A percentile compares a stretch with the other conserved stretches of the same genome.
Evolutionary conservation across 192 early-diverging fungal genomes (phyloP).

Genomic region (Funneliformis mosseae): DNA sequence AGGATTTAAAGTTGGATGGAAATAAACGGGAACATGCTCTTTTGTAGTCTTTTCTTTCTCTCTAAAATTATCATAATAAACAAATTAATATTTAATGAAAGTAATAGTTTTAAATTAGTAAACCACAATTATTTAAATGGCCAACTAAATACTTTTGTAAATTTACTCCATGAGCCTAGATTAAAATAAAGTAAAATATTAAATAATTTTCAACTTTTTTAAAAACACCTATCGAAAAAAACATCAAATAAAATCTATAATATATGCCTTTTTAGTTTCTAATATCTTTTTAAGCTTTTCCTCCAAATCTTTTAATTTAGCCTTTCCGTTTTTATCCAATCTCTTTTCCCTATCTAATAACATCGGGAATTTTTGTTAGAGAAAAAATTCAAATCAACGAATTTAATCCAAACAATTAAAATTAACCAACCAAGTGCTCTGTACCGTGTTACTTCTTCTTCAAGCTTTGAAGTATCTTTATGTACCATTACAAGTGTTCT

Average conservation of each 20-base stretch:
- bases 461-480: constrained; percentile 59
- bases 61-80: not conserved
- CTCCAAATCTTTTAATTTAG: constrained; percentile 47
- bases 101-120: not conserved
- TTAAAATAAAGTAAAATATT: too few relatives aligned
- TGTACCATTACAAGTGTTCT: constrained; percentile 54
- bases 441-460: constrained; percentile 51
- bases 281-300: constrained; percentile 58
- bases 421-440: constrained; percentile 48
- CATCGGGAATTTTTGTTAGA: constrained; percentile 12
- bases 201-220: not conserved
- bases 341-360: constrained; percentile 42
- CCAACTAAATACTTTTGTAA: not conserved
- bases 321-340: constrained; percentile 50
- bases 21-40: constrained; percentile 15
- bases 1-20: constrained; percentile 33
- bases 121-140: not conserved
- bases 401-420: too few relatives aligned
- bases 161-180: constrained; percentile 30
- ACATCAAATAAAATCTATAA: not conserved
- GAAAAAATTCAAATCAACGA: not conserved
- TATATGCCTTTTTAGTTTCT: constrained; percentile 56
- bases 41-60: constrained; percentile 8
- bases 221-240: not conserved
- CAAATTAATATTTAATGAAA: not conserved